Percentiles rank a stretch among this genome's conserved stretches.
These are phyloP conservation scores for Proliferodiscus dingleyae DNA, from an alignment of 2,329 filamentous ascomycete genomes.

Conservation along the genomic window DNA sequence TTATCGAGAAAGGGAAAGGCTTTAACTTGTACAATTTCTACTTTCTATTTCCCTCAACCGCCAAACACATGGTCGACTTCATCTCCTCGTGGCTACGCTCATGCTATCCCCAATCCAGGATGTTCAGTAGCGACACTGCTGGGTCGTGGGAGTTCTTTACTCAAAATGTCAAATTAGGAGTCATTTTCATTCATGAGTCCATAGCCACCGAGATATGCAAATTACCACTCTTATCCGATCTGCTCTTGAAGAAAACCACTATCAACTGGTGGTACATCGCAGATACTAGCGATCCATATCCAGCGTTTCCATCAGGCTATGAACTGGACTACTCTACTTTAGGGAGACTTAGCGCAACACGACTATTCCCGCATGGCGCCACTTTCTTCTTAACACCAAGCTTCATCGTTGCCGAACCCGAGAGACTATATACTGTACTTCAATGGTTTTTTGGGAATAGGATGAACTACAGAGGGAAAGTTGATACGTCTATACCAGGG, in stretches of 20 bases:
- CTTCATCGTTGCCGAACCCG: constrained; percentile 43
- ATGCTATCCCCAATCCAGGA: constrained; percentile 36
- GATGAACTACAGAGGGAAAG: constrained; percentile 9
- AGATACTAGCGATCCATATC: constrained; percentile 15
- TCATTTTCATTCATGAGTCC: constrained; percentile 28
- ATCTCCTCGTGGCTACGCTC: constrained; percentile 42
- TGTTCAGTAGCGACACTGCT: constrained; percentile 37
- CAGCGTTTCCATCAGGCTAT: constrained; percentile 29
- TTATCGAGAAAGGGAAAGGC: not conserved
- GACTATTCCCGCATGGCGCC: constrained; percentile 41
- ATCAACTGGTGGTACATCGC: constrained; percentile 26
- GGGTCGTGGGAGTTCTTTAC: constrained; percentile 47
- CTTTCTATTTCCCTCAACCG: constrained; percentile 43
- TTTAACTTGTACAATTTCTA: constrained; percentile 37
- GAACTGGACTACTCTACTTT: constrained; percentile 19
- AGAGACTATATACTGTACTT: constrained; percentile 35
- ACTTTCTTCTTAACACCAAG: constrained; percentile 47
- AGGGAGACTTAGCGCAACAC: constrained; percentile 34
- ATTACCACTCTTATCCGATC: constrained; percentile 14
- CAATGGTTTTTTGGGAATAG: constrained; percentile 36
- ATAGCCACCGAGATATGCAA: constrained; percentile 15
- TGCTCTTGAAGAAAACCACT: constrained; percentile 4
- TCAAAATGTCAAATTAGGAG: constrained; percentile 17
- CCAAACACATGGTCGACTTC: constrained; percentile 33
- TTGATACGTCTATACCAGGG: constrained; percentile 7